Evolutionary conservation across 495 filamentous ascomycete species (phyloP).

Genomic region (Sphaerosporella brunnea): DNA sequence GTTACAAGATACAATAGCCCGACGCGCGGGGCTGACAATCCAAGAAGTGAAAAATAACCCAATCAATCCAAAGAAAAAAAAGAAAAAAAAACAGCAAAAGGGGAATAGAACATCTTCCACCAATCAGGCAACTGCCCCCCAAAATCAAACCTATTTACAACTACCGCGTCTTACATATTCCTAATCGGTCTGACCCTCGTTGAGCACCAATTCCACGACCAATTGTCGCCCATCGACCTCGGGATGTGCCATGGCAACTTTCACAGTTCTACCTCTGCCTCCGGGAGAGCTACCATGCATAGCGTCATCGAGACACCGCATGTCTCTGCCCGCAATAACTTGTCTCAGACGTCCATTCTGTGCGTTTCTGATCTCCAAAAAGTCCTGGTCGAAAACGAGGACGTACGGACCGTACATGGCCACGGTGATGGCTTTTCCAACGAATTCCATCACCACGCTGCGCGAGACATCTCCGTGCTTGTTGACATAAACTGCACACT

Average conservation of each 20-base stretch:
- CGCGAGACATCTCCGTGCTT: slow-evolving; percentile 91
- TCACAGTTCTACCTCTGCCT: slow-evolving; percentile 45
- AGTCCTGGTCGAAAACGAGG: slow-evolving; percentile 68
- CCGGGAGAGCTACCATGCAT: slow-evolving; percentile 17
- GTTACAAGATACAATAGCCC: too few species aligned
- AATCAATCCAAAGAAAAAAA: too few species aligned
- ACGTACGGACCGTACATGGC: slow-evolving; percentile 72
- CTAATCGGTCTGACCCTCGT: slow-evolving; percentile 79
- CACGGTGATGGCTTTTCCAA: slow-evolving; percentile 57
- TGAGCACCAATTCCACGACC: slow-evolving; percentile 79
- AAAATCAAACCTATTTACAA: too few species aligned
- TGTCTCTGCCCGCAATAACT: slow-evolving; percentile 79
- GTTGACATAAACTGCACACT: slow-evolving; percentile 93
- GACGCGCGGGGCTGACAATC: too few species aligned
- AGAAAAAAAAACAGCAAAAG: too few species aligned
- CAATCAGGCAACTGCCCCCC: too few species aligned
- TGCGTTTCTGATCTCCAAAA: slow-evolving; percentile 90
- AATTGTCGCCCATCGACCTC: slow-evolving; percentile 64
- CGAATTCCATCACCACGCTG: slow-evolving; percentile 91
- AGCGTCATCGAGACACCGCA: slow-evolving; percentile 71
- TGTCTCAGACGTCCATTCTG: slow-evolving; percentile 87
- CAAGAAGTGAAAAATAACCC: too few species aligned
- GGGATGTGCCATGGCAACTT: slow-evolving; percentile 90
- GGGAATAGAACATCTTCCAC: too few species aligned
- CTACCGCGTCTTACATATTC: too few species aligned